These are phyloP conservation scores for Calonectria honghensis DNA, from an alignment of 2,329 filamentous ascomycete species.

Conservation along the genomic window DNA sequence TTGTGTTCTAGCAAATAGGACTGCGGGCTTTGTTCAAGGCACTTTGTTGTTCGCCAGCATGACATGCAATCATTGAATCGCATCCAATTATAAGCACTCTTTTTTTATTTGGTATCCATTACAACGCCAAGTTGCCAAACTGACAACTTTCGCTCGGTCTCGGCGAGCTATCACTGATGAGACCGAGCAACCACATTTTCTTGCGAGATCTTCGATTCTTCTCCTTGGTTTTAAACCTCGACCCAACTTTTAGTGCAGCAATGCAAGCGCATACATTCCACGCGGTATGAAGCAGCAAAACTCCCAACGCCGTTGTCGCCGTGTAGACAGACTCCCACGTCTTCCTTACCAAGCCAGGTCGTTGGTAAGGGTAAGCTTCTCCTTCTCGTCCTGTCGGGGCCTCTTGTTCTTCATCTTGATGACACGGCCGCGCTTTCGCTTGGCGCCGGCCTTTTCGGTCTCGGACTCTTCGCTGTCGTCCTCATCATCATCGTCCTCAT, in stretches of 20 bases:
- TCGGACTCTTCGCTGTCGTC: conserved; percentile 76
- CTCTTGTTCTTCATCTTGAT: conserved; percentile 68
- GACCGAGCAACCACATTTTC: background rate
- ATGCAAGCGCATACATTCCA: conserved; percentile 29
- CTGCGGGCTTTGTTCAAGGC: background rate
- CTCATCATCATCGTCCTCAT: conserved; percentile 74
- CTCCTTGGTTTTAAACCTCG: conserved; percentile 27
- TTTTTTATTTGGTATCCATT: conserved; percentile 45
- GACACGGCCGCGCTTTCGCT: conserved; percentile 71
- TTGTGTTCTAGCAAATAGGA: background rate
- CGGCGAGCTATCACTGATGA: background rate
- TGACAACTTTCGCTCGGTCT: background rate
- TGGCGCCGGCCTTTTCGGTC: conserved; percentile 72
- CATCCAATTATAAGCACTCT: background rate
- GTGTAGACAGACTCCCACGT: conserved; percentile 18
- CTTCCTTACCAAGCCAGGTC: conserved; percentile 64
- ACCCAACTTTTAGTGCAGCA: conserved; percentile 19
- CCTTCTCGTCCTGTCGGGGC: conserved; percentile 78
- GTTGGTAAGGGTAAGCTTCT: conserved; percentile 65
- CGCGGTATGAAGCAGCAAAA: conserved; percentile 37
- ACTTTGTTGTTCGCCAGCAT: background rate
- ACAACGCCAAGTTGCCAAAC: conserved; percentile 27
- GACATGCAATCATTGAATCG: conserved; percentile 1
- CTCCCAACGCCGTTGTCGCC: conserved; percentile 51
- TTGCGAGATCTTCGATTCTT: background rate